Evolutionary conservation across 768 basidiomycete species (phyloP), one percentile per base, ranked within the genome.

Genomic region (Pleurotus cornucopiae): DNA sequence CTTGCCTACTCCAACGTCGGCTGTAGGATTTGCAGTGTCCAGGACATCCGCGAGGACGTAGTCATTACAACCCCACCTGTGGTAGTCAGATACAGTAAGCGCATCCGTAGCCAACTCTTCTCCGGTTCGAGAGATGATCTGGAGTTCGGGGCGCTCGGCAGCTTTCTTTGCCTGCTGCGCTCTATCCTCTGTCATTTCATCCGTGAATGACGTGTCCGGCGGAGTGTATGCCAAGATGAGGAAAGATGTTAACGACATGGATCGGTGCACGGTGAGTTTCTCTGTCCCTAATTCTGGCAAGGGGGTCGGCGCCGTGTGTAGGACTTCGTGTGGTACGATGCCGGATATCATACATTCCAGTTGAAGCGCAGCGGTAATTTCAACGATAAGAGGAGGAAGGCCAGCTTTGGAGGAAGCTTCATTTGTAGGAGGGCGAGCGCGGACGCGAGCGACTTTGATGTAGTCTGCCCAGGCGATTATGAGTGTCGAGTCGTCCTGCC

Each of bases 261-360:
- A 59, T 11, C 62, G 56, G 55, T 20, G 12, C 46, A 53, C 26
- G 59, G 58, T 44, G 57, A 60, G 30, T 41, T 64, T 41, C 53
- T 53, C 5, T 57, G 49, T 7, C 20, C 37, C 7, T 20, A 60
- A 39, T 20, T 61, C 43, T 20, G 63, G 57, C 23, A 57, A 65
- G 58, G 48, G 63, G 54, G 41, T 56, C 58, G 63, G 58, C 9
- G 63, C 18, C 18, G 57, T 34, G 34, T 70, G 57, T 3, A 77
- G 69, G 45, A 78, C 74, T 1, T 83, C 82, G 68, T 94, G 91
- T 4, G 91, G 89, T 2, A 88, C 82, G 55, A 99, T 85, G 18
- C 95, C 95, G 1, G 94, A 83, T 40, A 98, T 83, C 92, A 97
- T 95, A 67, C 91, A 94, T 68, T 98, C 97, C 46, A 98, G 76